These are phyloP conservation scores for Cytidiella melzeri DNA, from an alignment of 768 basidiomycete species.

Conservation along the genomic window DNA sequence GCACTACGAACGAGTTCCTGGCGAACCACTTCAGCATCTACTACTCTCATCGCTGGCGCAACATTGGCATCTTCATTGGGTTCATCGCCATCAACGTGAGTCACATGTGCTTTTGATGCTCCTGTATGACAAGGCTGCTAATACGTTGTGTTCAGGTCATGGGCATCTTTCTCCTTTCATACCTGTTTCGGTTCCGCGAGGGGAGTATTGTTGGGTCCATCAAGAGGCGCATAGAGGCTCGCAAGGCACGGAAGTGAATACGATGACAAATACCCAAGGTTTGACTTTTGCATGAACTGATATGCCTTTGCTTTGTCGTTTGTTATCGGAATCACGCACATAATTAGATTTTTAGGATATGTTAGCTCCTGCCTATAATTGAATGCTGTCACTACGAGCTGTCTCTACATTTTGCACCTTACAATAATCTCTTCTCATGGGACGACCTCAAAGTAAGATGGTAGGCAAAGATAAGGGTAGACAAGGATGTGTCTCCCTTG, in stretches of 20 bases:
- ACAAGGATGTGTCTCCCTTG: no score
- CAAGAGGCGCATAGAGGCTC: constrained; percentile 7
- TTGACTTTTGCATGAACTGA: no score
- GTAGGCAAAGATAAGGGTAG: no score
- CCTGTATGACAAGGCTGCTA: neutral
- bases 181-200: constrained; percentile 43
- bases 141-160: constrained; percentile 31
- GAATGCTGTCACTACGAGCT: no score
- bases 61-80: constrained; percentile 41
- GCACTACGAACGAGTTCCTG: constrained; percentile 58
- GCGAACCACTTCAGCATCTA: constrained; percentile 50
- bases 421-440: no score
- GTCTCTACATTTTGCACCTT: no score
- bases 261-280: no score
- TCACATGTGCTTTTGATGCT: constrained; percentile 4
- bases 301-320: no score
- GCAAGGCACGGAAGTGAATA: neutral
- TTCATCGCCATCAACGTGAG: constrained; percentile 41
- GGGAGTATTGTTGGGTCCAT: constrained; percentile 8
- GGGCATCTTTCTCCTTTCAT: constrained; percentile 45
- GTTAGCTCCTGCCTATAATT: no score
- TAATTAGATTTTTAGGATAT: no score
- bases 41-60: constrained; percentile 44
- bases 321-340: no score
- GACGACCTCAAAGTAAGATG: no score